phyloP scores from a whole-genome alignment of 345 rosid species.

The Hibiscus syriacus region DNA sequence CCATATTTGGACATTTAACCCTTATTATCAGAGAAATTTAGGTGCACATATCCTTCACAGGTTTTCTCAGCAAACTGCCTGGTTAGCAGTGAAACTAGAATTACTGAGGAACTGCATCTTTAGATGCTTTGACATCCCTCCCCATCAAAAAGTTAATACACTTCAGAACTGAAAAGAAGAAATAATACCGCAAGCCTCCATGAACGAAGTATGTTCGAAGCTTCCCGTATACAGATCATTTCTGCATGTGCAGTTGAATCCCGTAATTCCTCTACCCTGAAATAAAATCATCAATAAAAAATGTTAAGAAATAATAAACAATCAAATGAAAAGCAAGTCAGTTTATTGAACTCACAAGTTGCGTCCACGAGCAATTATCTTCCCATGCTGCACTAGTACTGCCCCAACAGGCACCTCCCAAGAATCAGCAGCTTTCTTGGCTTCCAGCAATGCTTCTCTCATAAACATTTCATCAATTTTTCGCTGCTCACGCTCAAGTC shows the following conservation, averaged over 20 bases:
- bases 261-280: conserved; percentile 89
- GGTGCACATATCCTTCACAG: neutral
- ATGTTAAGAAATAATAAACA: conserved; percentile 3
- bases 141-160: neutral
- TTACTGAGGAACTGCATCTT: neutral
- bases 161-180: conserved; percentile 3
- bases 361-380: conserved; percentile 84
- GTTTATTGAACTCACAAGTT: conserved; percentile 59
- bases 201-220: conserved; percentile 57
- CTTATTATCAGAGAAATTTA: neutral
- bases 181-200: conserved; percentile 85
- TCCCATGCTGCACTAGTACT: conserved; percentile 82
- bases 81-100: neutral
- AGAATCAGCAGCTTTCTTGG: conserved; percentile 84
- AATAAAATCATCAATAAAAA: conserved; percentile 13
- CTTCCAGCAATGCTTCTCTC: conserved; percentile 91
- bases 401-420: conserved; percentile 99
- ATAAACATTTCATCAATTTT: conserved; percentile 77
- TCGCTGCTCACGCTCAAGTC: conserved; percentile 57
- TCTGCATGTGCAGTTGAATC: conserved; percentile 99
- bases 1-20: neutral
- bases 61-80: neutral
- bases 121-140: neutral
- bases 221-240: conserved; percentile 91
- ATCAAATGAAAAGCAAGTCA: conserved; percentile 8